Evolutionary conservation across 2,329 filamentous ascomycete genomes (phyloP).

Genomic region (Seiridium unicorne): DNA sequence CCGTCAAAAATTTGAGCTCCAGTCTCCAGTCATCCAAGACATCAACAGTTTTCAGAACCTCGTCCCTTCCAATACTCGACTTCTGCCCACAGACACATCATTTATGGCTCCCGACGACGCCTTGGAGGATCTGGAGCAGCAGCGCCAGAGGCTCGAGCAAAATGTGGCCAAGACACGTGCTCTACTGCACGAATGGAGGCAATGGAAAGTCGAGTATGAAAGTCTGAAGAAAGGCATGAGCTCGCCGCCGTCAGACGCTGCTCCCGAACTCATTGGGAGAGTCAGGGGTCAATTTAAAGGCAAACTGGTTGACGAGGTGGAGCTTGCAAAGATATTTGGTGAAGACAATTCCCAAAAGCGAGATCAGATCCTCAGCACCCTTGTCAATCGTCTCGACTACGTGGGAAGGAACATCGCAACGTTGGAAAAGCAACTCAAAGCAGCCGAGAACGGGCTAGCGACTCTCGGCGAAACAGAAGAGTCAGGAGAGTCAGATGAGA

Average conservation of each 20-base stretch:
- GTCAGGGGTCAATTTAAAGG: conserved; percentile 61
- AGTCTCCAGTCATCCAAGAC: no score
- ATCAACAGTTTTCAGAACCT: not conserved
- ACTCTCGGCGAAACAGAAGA: conserved; percentile 59
- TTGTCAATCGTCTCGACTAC: conserved; percentile 82
- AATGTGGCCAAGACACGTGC: conserved; percentile 72
- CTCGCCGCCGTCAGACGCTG: conserved; percentile 45
- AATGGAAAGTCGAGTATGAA: conserved; percentile 90
- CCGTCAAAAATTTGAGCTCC: not conserved
- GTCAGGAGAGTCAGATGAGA: conserved; percentile 43
- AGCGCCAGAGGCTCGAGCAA: conserved; percentile 72
- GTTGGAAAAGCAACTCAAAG: conserved; percentile 55
- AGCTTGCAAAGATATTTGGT: conserved; percentile 51
- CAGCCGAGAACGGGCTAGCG: conserved; percentile 67
- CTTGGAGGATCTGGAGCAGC: conserved; percentile 70
- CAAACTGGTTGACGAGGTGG: conserved; percentile 60
- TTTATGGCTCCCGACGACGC: conserved; percentile 37
- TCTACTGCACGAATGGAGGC: conserved; percentile 83
- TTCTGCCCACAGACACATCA: not conserved
- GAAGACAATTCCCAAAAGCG: conserved; percentile 45
- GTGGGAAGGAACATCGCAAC: conserved; percentile 77
- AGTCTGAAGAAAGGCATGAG: conserved; percentile 80
- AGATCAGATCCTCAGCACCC: conserved; percentile 64
- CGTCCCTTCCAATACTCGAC: not conserved
- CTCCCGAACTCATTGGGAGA: conserved; percentile 52